Base-by-base conservation (phyloP, 768 basidiomycete genomes). In the Fomitopsis pulvina region DNA sequence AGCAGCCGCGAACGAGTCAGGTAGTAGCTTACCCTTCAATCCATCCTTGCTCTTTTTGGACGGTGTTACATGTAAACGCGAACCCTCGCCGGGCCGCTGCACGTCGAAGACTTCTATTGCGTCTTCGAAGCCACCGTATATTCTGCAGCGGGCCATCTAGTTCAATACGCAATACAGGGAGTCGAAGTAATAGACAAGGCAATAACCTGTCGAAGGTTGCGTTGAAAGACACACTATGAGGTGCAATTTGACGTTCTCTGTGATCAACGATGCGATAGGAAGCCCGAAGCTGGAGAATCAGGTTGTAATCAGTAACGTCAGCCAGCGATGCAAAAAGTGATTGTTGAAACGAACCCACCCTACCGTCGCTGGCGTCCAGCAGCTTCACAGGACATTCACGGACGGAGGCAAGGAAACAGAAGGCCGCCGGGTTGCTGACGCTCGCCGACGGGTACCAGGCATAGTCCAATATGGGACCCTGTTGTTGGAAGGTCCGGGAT, bases 261-360 rank as follows among this genome's bases (percentile, higher is more conserved):
- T 98, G 94, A 64, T 97, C 93, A 9, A 97, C 78, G 32, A 97
- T 95, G 34, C 75, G 74, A 64, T 98, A 97, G 1, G 91, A 93
- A 0, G 93, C 95, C 16, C 94, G 80, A 18, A 91, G 77, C 94
- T 96, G 60, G n/a, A 29, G 22, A 41, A 41, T 41, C n/a, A 29
- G 2, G 26, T 26, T 10, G 9, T 18, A 44, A 28, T 27, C 26
- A 22, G 3, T 16, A 8, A 8, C 30, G 30, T 32, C 14, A 37
- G n/a, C n/a, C n/a, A n/a, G n/a, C n/a, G n/a, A n/a, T n/a, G n/a
- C n/a, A n/a, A n/a, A 16, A 14, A 14, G 18, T 5, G 34, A 6
- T 16, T 37, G 8, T 32, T 29, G 42, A 20, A 32, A 45, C 41
- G 34, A 9, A 61, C 77, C 42, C 60, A 92, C 94, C 63, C 83